These are phyloP conservation scores for Logfia minima DNA, from an alignment of 129 eudicot genomes.

Conservation along the genomic window DNA sequence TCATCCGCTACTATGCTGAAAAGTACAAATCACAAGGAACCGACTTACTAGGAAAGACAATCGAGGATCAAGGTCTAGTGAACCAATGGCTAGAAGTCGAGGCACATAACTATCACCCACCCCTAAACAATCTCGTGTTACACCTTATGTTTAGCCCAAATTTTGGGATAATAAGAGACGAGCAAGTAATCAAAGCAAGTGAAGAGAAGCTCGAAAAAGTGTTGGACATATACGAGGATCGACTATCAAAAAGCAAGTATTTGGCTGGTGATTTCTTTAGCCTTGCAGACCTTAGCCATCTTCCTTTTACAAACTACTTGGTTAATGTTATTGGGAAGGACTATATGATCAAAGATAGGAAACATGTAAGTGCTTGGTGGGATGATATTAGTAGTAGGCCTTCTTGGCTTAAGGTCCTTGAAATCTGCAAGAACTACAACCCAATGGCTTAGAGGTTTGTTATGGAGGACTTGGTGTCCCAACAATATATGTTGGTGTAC, in stretches of 20 bases:
- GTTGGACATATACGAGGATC: constrained; percentile 59
- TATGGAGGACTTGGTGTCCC: background rate
- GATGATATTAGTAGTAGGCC: constrained; percentile 77
- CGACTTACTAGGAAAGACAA: constrained; percentile 51
- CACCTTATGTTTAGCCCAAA: constrained; percentile 42
- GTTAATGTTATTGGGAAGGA: constrained; percentile 39
- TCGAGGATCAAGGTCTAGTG: constrained; percentile 55
- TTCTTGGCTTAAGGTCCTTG: constrained; percentile 58
- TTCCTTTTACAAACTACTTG: constrained; percentile 53
- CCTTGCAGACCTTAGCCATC: constrained; percentile 69
- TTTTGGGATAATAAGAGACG: constrained; percentile 39
- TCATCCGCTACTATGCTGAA: constrained; percentile 59
- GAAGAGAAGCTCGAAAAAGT: constrained; percentile 59
- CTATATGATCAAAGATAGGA: constrained; percentile 57
- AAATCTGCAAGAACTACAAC: constrained; percentile 22
- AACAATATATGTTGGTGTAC: background rate
- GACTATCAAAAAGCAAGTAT: constrained; percentile 60
- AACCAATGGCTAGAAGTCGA: constrained; percentile 72
- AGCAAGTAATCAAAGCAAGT: constrained; percentile 38
- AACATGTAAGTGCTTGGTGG: constrained; percentile 78
- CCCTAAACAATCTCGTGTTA: constrained; percentile 38
- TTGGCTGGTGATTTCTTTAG: constrained; percentile 76
- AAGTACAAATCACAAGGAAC: constrained; percentile 69
- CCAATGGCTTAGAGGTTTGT: constrained; percentile 4
- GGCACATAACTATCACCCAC: constrained; percentile 56